A percentile compares a stretch with the other conserved stretches of the same genome.
phyloP scores from a whole-genome alignment of 208 protist genomes.

The Crithidia acanthocephali region DNA sequence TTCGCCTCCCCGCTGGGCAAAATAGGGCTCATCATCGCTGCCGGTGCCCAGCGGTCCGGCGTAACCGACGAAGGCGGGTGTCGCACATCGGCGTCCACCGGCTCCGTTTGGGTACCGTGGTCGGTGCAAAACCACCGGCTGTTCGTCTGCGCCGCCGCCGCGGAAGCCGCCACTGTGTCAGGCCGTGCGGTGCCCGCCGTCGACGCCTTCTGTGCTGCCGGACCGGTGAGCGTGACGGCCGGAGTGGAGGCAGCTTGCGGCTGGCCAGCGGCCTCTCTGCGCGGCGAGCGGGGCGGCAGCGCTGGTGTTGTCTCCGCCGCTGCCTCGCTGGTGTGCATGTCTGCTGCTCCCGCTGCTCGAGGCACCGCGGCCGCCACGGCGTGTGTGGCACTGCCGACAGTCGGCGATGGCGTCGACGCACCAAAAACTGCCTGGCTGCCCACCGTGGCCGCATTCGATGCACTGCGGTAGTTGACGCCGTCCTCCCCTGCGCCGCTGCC shows the following conservation, averaged over 20 bases:
- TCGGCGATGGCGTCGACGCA: neutral
- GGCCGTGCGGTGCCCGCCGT: neutral
- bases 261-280: neutral
- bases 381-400: neutral
- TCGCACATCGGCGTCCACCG: neutral
- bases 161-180: neutral
- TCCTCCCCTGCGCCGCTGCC: constrained; percentile 13
- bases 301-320: neutral
- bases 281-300: constrained; percentile 6
- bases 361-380: too few relatives aligned
- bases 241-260: too few relatives aligned
- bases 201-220: too few relatives aligned
- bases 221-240: too few relatives aligned
- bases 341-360: too few relatives aligned
- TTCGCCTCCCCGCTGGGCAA: constrained; percentile 7
- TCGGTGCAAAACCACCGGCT: constrained; percentile 24
- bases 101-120: constrained; percentile 35
- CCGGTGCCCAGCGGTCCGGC: neutral
- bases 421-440: constrained; percentile 27
- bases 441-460: constrained; percentile 39
- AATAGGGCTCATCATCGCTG: constrained; percentile 26
- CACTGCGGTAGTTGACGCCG: constrained; percentile 18
- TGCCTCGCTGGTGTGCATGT: too few relatives aligned
- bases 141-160: constrained; percentile 23
- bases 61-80: neutral